Evolutionary conservation across 176 grass and related monocot species (phyloP).

Genomic region (Avena insularis): DNA sequence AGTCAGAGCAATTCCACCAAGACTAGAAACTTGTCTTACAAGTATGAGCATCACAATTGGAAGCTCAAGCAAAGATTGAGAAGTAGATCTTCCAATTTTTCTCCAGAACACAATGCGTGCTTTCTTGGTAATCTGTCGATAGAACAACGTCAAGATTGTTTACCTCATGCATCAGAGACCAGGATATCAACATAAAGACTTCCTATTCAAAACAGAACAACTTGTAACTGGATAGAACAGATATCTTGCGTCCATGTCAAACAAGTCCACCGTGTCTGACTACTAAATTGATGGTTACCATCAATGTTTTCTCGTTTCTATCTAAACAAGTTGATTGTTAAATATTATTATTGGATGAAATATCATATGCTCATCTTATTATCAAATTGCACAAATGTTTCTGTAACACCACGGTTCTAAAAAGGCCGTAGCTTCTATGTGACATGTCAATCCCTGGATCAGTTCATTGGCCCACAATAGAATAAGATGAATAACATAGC

Average conservation of each 20-base stretch:
- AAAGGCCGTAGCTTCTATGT: no score
- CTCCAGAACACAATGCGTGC: neutral
- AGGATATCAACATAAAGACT: no score
- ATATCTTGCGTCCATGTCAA: neutral
- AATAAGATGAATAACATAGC: no score
- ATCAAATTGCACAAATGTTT: neutral
- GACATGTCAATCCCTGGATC: no score
- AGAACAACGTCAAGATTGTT: neutral
- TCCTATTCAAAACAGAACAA: no score
- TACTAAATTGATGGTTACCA: neutral
- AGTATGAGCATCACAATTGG: neutral
- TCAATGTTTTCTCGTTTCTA: no score
- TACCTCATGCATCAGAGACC: no score
- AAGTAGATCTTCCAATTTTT: neutral
- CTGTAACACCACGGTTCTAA: no score
- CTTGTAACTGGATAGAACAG: neutral
- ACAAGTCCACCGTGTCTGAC: neutral
- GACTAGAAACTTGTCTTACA: neutral
- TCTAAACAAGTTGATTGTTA: no score
- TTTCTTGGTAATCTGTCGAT: neutral
- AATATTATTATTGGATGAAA: neutral
- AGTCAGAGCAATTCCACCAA: neutral
- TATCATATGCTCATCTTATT: neutral
- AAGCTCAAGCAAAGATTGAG: neutral
- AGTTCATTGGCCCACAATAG: no score